Conservation (phyloP, 805 yeast species). For the Candida sakaeoensis region DNA sequence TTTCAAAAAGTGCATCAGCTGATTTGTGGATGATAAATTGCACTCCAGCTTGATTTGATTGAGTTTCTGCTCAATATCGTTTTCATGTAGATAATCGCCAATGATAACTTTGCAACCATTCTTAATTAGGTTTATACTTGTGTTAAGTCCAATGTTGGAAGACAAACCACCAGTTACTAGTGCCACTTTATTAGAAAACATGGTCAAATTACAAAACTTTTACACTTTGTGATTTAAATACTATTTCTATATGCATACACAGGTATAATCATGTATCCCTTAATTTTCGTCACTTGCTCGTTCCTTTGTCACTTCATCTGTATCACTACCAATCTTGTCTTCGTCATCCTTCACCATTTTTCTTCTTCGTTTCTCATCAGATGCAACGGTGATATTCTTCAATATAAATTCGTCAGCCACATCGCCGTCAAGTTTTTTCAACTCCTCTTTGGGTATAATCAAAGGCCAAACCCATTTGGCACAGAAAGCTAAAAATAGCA, state of each 20-base stretch:
- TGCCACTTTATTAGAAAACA: conserved; percentile 12
- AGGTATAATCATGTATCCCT: background rate
- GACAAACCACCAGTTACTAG: conserved; percentile 17
- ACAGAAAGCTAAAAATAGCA: conserved; percentile 65
- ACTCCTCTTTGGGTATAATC: conserved; percentile 58
- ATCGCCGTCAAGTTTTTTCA: conserved; percentile 61
- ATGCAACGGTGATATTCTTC: conserved; percentile 36
- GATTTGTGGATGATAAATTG: conserved; percentile 6
- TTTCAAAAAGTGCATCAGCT: conserved; percentile 8
- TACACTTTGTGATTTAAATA: background rate
- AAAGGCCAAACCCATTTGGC: conserved; percentile 57
- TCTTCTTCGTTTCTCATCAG: conserved; percentile 7
- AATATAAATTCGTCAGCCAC: conserved; percentile 56
- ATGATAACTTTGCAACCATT: conserved; percentile 17
- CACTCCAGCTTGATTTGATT: conserved; percentile 5
- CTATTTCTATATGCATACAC: background rate
- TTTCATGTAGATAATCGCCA: conserved; percentile 11
- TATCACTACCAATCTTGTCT: conserved; percentile 6
- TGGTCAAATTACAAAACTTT: background rate
- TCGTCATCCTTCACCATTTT: conserved; percentile 1
- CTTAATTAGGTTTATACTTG: conserved; percentile 13
- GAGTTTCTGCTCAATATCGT: conserved; percentile 7
- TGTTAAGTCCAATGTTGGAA: conserved; percentile 17
- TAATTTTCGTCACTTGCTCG: conserved; percentile 3
- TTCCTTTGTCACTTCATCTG: conserved; percentile 1